phyloP scores from a whole-genome alignment of 352 stramenopile species.

The Pythium vanterpoolii region DNA sequence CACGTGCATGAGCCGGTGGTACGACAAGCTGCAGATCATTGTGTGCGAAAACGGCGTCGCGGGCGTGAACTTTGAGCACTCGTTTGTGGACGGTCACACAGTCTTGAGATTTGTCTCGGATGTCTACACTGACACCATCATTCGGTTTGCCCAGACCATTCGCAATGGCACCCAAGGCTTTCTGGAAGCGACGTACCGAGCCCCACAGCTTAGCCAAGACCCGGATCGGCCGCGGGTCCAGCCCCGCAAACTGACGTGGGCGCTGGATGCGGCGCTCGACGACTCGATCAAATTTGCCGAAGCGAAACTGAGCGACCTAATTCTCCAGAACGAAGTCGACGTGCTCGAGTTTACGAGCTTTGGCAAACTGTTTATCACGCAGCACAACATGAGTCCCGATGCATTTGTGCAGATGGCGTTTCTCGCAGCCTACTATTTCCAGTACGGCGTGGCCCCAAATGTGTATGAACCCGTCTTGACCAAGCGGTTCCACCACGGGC shows the following conservation, averaged over 20 bases:
- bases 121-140: conserved; percentile 91
- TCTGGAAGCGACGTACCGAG: conserved; percentile 70
- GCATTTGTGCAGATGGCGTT: conserved; percentile 96
- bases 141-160: conserved; percentile 93
- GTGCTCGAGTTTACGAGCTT: conserved; percentile 94
- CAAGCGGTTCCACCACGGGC: conserved; percentile 93
- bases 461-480: conserved; percentile 96
- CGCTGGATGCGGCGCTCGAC: conserved; percentile 72
- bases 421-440: conserved; percentile 91
- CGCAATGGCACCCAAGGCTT: conserved; percentile 77
- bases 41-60: conserved; percentile 93
- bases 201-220: conserved; percentile 50
- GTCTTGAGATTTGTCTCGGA: conserved; percentile 88
- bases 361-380: conserved; percentile 89
- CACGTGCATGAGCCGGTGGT: conserved; percentile 97
- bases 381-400: conserved; percentile 92
- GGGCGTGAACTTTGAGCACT: conserved; percentile 98
- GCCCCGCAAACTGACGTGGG: conserved; percentile 92
- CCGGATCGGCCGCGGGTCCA: conserved; percentile 43
- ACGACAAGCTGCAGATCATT: conserved; percentile 97
- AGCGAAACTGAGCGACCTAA: conserved; percentile 91
- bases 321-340: conserved; percentile 91
- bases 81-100: conserved; percentile 96
- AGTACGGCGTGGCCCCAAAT: conserved; percentile 87
- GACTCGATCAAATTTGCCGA: conserved; percentile 92